A percentile compares a stretch with the other conserved stretches of the same genome.
phyloP scores from a whole-genome alignment of 2,329 filamentous ascomycete species.

The Aspergillus sp. region DNA sequence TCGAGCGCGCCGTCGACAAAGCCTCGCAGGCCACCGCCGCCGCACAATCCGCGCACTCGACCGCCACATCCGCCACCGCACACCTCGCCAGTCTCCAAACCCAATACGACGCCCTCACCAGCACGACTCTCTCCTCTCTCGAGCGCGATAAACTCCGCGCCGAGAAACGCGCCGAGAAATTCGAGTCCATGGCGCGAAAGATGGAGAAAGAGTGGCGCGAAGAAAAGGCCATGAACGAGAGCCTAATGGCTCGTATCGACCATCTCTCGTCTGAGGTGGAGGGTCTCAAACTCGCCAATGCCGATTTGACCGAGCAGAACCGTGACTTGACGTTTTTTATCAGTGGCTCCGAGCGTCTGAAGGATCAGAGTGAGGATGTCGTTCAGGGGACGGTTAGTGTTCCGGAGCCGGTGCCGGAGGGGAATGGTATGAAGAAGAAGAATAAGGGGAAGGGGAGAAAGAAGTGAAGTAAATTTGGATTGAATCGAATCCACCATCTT shows the following conservation, averaged over 20 bases:
- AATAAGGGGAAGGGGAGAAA: neutral
- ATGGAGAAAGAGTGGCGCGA: slow-evolving; percentile 77
- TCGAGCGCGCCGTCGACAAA: slow-evolving; percentile 87
- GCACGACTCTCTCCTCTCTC: slow-evolving; percentile 63
- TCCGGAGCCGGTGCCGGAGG: slow-evolving; percentile 50
- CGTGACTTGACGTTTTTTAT: slow-evolving; percentile 86
- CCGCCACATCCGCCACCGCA: slow-evolving; percentile 59
- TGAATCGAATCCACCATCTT: too few species aligned
- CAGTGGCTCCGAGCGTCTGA: slow-evolving; percentile 76
- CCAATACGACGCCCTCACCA: slow-evolving; percentile 53
- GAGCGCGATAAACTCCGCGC: slow-evolving; percentile 73
- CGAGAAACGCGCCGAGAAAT: slow-evolving; percentile 66
- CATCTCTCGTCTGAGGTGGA: slow-evolving; percentile 62
- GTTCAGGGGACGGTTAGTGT: slow-evolving; percentile 70
- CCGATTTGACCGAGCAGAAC: slow-evolving; percentile 80
- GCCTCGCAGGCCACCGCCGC: slow-evolving; percentile 69
- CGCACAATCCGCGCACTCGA: slow-evolving; percentile 58
- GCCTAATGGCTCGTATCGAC: slow-evolving; percentile 74
- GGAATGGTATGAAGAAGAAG: slow-evolving; percentile 24
- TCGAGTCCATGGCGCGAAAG: slow-evolving; percentile 71
- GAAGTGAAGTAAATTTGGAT: neutral
- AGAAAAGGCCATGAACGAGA: slow-evolving; percentile 80
- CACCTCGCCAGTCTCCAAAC: slow-evolving; percentile 56
- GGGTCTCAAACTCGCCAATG: slow-evolving; percentile 60
- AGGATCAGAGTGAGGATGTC: slow-evolving; percentile 69